Base-by-base conservation (phyloP, 2,329 filamentous ascomycete species). In the Colletotrichum camelliae region DNA sequence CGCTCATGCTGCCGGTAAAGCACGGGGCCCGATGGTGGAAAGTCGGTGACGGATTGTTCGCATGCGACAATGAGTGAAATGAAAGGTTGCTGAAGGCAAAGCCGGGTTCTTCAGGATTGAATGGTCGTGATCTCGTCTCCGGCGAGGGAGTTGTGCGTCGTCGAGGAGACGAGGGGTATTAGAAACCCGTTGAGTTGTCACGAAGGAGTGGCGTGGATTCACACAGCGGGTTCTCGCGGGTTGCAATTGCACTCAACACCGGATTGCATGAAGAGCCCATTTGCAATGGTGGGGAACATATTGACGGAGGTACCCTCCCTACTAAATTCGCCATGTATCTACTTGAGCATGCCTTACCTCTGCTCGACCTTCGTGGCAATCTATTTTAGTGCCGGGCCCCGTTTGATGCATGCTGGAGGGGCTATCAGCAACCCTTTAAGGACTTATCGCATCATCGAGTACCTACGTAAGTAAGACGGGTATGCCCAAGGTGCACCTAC, bases 1-100 rank as follows among this genome's bases (percentile, higher is more conserved):
- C 92, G 87, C 91, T 94, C 92, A 94, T 94, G 81, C 82, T 86
- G 85, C 80, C 77, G 77, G 77, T 76, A 60, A 74, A 71, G 72
- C 72, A 74, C 67, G 58, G 35, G 27, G 52, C 43, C 58, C 43
- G 58, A 57, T 70, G 7, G n/a, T 27, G 15, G 16, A 43, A 60
- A 35, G 16, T 21, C 67, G 57, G 58, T 60, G 60, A 48, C 61
- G 57, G 24, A 21, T 37, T 66, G n/a, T 71, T 74, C 58, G 60
- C 72, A 74, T 74, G 16, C 67, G 60, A 71, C 39, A 35, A 35
- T 15, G 31, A 29, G 37, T 31, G 29, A 15, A 33, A 31, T 15
- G 18, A n/a, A 66, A 18, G 24, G 27, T 31, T 43, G 12, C 7
- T 18, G 16, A 21, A 48, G 24, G 15, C 27, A 39, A 66, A 29